A percentile compares a stretch with the other conserved stretches of the same genome.
Conservation (phyloP, 257 asterid species). For the Vinca minor region DNA sequence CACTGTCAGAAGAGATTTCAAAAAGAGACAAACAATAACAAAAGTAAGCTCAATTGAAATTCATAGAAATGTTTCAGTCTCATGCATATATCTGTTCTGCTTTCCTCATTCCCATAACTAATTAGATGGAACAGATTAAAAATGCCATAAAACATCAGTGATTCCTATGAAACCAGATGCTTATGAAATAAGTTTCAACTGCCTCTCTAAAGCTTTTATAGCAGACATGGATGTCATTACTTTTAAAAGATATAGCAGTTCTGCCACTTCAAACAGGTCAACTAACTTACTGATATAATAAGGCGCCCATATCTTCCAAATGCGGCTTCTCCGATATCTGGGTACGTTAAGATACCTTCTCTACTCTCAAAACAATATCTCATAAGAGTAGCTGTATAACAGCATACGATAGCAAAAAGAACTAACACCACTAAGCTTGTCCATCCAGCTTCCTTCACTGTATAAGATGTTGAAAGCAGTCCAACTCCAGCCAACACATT, state of each 20-base stretch:
- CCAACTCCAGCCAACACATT: constrained; percentile 91
- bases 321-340: constrained; percentile 87
- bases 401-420: constrained; percentile 61
- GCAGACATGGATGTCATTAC: not conserved
- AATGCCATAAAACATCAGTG: not conserved
- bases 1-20: not conserved
- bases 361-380: constrained; percentile 62
- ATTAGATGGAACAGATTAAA: not conserved
- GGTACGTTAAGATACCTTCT: constrained; percentile 53
- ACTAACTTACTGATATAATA: constrained; percentile 56
- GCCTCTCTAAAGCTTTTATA: not conserved
- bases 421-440: constrained; percentile 42
- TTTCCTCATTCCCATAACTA: not conserved
- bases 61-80: no score
- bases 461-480: constrained; percentile 61
- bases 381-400: constrained; percentile 75
- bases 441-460: constrained; percentile 78
- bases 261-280: not conserved
- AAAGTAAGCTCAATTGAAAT: not conserved
- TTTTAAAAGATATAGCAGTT: not conserved
- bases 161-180: not conserved
- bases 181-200: not conserved
- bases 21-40: not conserved
- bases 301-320: constrained; percentile 68
- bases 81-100: not conserved